Evolutionary conservation across 2,329 filamentous ascomycete species (phyloP), one percentile per base, ranked within the genome.

Genomic region (Botrytis fabae): DNA sequence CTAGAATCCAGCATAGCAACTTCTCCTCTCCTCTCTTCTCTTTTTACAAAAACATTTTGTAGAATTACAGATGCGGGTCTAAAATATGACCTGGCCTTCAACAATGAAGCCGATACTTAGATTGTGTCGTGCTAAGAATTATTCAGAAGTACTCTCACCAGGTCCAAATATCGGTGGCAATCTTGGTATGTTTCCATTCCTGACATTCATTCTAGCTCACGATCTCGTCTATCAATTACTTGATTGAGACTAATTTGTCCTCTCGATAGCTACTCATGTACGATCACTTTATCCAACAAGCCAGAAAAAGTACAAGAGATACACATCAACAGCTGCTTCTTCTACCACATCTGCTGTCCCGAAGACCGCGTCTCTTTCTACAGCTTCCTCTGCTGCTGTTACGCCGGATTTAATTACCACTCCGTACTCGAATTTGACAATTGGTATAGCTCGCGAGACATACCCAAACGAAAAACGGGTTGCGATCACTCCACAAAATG

Each of bases 401-500:
- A 57, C 44, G n/a, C 54, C 70, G 18, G 54, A 72, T 66, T 42
- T 69, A 18, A 69, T 72, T 0, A 69, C 77, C 16, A 79, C 73
- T 12, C 92, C 93, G 0, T 97, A 94, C 81, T 84, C 87, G 32
- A 85, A 90, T 62, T 86, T 97, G 72, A 92, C 90, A 6, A 89
- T 97, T 65, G 94, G 94, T 73, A 88, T 96, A 6, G 93, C 93
- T 22, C 89, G 88, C 73, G 94, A 97, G 82, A 91, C 89, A n/a
- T 94, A 88, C 78, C 88, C 90, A 0, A 89, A 91, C 73, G 94
- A 97, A 83, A 90, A 92, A 60, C 92, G 94, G 69, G 94, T 97
- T 22, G 93, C 94, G 44, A 86, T 97, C 72, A 95, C 93, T 0
- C 94, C 94, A 1, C 89, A 93, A 76, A 97, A 97, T 83, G 93